Conservation (phyloP, 257 asterid genomes). For the Solanum tarijense region DNA sequence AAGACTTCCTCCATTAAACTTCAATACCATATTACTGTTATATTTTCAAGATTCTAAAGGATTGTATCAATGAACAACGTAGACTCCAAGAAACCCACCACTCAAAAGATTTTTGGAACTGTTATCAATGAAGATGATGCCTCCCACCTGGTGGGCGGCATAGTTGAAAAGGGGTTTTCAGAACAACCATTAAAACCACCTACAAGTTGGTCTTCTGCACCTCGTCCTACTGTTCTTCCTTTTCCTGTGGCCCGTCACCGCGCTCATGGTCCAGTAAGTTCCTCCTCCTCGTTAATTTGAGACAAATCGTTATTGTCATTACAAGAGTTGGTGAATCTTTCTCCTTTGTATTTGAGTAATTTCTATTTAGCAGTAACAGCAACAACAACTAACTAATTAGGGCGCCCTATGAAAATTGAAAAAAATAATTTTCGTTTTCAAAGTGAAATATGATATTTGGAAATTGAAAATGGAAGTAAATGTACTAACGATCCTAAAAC, state of each 20-base stretch:
- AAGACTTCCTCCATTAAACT: neutral
- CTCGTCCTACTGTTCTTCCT: conserved; percentile 69
- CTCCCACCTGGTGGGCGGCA: conserved; percentile 54
- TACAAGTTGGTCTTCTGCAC: conserved; percentile 25
- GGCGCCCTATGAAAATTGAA: neutral
- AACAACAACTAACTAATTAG: neutral
- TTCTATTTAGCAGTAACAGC: neutral
- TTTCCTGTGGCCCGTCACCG: conserved; percentile 95
- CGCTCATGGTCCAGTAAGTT: conserved; percentile 71
- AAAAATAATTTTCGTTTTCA: neutral
- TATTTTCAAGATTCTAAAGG: neutral
- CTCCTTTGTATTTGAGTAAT: neutral
- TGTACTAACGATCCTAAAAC: neutral
- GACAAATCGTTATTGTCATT: neutral
- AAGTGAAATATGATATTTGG: neutral
- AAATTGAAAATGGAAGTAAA: neutral
- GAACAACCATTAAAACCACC: conserved; percentile 13
- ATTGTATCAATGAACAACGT: conserved; percentile 19
- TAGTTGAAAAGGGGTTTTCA: conserved; percentile 81
- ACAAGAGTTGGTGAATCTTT: neutral
- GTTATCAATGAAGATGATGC: conserved; percentile 35
- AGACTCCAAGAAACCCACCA: conserved; percentile 12
- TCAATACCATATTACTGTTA: neutral
- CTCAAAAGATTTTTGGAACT: conserved; percentile 21
- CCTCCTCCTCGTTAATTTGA: neutral